Evolutionary conservation across 805 yeast genomes (phyloP), one percentile per base, ranked within the genome.

Genomic region (Hanseniaspora hatyaiensis): DNA sequence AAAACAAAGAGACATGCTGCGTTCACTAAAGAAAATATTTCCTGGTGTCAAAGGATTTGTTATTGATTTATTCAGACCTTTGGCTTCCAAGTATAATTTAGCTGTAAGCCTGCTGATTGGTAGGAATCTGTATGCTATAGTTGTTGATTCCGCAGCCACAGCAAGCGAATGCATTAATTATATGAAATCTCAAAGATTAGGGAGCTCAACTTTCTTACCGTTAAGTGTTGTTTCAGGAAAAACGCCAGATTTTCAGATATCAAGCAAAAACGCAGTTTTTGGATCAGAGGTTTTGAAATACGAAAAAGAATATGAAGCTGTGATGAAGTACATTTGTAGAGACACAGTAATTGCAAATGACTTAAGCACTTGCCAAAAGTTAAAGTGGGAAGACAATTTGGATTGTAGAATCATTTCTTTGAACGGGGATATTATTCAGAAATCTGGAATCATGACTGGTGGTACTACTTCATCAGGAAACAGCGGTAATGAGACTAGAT

Each of bases 371-470:
- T 97, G 97, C 1, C 75, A 79, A 57, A 65, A 69, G 1, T 64
- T 89, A 50, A 78, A 84, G 58, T 85, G 95, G 89, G 69, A 70
- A 16, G 64, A 66, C 31, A 66, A 70, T 6, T 63, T 76, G 24
- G 71, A 72, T 41, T 77, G 75, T 34, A 86, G 83, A 60, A 65
- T 82, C 41, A 94, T 88, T 2, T 75, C 95, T 0, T 57, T 85
- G 12, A 86, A 85, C 42, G 98, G 98, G 1, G 75, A 89, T 0
- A 68, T 87, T 26, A 82, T 92, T 40, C 86, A 85, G 58, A 78
- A 77, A 56, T 79, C 89, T 4, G 95, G 95, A 6, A 69, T 87
- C 31, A 85, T 92, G 94, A 82, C 96, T 8, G 96, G 96, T 60
- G 96, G 96, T 54, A 65, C 70, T 24, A 69, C 76, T 5, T 68